A percentile compares a stretch with the other conserved stretches of the same genome.
phyloP scores from a whole-genome alignment of 306 rosid genomes.

The Alnus glutinosa region DNA sequence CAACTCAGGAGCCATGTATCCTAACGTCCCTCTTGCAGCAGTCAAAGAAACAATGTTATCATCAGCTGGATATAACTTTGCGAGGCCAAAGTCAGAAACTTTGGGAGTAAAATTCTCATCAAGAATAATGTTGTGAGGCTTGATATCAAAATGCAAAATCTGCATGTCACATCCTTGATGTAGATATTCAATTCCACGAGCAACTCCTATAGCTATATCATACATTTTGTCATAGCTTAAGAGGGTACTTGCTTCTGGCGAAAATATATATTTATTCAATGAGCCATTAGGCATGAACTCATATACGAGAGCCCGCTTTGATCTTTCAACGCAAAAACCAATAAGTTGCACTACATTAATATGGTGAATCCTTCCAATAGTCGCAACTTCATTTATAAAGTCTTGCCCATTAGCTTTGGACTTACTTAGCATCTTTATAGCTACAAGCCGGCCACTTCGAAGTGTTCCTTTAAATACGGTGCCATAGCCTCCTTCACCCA shows the following conservation, averaged over 20 bases:
- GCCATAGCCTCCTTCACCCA: conserved; percentile 30
- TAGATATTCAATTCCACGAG: not conserved
- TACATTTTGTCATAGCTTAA: not conserved
- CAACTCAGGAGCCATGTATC: not conserved
- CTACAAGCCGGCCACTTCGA: conserved; percentile 19
- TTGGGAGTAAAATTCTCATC: not conserved
- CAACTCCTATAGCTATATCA: not conserved
- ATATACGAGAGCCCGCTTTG: conserved; percentile 21
- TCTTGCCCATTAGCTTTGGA: conserved; percentile 25
- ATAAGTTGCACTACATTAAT: conserved; percentile 20
- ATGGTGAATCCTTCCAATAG: conserved; percentile 22
- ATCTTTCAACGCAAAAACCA: conserved; percentile 25
- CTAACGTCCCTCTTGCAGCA: not conserved
- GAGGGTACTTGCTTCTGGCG: not conserved
- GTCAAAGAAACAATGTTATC: not conserved
- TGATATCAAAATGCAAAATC: not conserved
- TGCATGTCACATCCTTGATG: conserved; percentile 6
- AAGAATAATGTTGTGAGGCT: not conserved
- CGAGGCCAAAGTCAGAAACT: not conserved
- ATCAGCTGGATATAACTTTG: not conserved
- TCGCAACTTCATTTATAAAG: conserved; percentile 22
- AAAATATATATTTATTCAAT: conserved; percentile 29
- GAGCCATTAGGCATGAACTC: conserved; percentile 33
- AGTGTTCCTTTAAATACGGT: conserved; percentile 18
- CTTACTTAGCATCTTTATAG: conserved; percentile 22